Evolutionary conservation across 495 filamentous ascomycete genomes (phyloP), one percentile per base, ranked within the genome.

Genomic region (Penicillium robsamsonii): DNA sequence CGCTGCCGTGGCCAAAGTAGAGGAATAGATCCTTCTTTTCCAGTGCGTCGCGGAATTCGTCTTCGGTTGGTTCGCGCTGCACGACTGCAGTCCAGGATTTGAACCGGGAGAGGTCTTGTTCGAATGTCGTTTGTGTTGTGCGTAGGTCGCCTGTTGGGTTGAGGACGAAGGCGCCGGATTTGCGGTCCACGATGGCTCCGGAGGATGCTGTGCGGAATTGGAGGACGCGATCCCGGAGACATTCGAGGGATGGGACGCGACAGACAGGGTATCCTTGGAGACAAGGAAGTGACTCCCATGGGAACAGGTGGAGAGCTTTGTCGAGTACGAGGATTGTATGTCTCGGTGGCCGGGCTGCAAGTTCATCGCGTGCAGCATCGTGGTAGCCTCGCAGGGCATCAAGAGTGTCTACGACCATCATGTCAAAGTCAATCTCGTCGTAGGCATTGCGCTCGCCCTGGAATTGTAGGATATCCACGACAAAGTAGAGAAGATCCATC

Each of bases 341-440:
- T 18, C 79, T 80, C 42, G 92, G 88, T 3, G 84, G 86, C 62
- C 87, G 87, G 3, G 74, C 73, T n/a, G 68, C 68, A 3, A 69
- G 60, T 30, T 82, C 69, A 11, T 73, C 64, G 13, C 71, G 73
- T 7, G 70, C 73, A 24, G 78, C 78, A 24, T 83, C 79, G 62
- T 98, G 86, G 63, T 97, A 96, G 1, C 81, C 76, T 25, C 85
- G 79, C 17, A 97, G 72, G 5, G 91, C 89, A 67, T 95, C 91
- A 7, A 87, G 79, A 1, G 88, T 90, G 38, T 94, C 91, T 17
- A 97, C 77, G 15, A 88, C 84, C 79, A 97, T 91, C 69, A 84
- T 81, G 64, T 98, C 94, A 60, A 96, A 93, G 67, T 98, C 92
- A 62, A 98, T 88, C 74, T 98, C 94, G 66, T 97, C 95, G 74